Percentiles rank a stretch among this genome's conserved stretches.
These are phyloP conservation scores for Paracoccidioides brasiliensis DNA, from an alignment of 2,329 filamentous ascomycete species.

Conservation along the genomic window DNA sequence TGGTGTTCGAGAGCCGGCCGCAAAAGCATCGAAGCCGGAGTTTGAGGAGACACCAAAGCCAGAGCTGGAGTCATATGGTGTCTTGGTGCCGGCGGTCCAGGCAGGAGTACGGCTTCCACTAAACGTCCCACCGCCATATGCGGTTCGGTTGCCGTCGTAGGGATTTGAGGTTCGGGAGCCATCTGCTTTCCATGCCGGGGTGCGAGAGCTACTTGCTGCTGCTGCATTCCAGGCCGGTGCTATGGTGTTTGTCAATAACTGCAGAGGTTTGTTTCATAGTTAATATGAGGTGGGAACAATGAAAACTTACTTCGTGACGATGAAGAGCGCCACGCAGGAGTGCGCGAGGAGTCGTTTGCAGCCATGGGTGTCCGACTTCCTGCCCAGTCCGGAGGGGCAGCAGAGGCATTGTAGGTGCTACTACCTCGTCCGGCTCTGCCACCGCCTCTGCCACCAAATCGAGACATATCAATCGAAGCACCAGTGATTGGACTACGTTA, in stretches of 20 bases:
- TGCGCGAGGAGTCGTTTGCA: conserved; percentile 48
- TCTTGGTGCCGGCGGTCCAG: conserved; percentile 67
- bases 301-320: conserved; percentile 47
- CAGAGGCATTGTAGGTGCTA: conserved; percentile 35
- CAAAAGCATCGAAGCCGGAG: conserved; percentile 55
- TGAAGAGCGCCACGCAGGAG: conserved; percentile 53
- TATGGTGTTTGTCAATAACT: conserved; percentile 6
- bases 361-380: conserved; percentile 57
- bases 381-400: conserved; percentile 45
- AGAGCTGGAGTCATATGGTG: conserved; percentile 57
- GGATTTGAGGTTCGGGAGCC: conserved; percentile 43
- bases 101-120: conserved; percentile 58
- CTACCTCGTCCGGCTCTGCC: conserved; percentile 34
- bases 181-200: conserved; percentile 44
- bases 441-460: conserved; percentile 29
- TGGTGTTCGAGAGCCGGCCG: conserved; percentile 62
- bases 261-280: not conserved
- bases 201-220: conserved; percentile 33
- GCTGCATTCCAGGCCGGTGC: conserved; percentile 32
- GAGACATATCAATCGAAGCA: conserved; percentile 58
- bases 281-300: not conserved
- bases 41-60: conserved; percentile 52
- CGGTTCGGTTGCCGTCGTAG: conserved; percentile 56
- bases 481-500: conserved; percentile 49
- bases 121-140: conserved; percentile 25